These are phyloP conservation scores for Aspergillus affinis DNA, from an alignment of 495 filamentous ascomycete genomes.

Conservation along the genomic window DNA sequence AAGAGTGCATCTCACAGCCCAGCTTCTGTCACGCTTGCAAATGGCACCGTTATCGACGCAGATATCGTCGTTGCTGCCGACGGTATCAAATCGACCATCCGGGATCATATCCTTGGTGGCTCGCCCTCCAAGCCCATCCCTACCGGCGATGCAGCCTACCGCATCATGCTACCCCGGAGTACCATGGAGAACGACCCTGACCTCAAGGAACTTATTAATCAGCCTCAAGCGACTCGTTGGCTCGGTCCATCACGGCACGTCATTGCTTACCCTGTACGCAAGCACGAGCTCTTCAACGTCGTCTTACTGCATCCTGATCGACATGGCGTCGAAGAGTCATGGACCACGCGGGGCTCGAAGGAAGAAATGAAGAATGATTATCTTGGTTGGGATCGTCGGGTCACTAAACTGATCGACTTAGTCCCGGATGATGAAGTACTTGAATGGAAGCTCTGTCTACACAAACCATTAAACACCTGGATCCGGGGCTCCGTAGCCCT, in stretches of 20 bases:
- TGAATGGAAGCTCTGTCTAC: constrained; percentile 66
- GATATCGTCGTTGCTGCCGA: constrained; percentile 50
- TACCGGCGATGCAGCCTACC: constrained; percentile 47
- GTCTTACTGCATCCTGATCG: constrained; percentile 43
- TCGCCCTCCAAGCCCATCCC: constrained; percentile 29
- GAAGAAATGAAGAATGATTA: constrained; percentile 43
- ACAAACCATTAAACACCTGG: constrained; percentile 56
- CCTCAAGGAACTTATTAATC: constrained; percentile 33
- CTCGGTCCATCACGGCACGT: constrained; percentile 46
- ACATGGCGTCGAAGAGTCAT: constrained; percentile 39
- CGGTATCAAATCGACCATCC: constrained; percentile 45
- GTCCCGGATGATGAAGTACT: constrained; percentile 53
- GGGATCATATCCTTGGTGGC: constrained; percentile 28
- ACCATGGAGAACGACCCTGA: constrained; percentile 38
- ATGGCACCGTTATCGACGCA: constrained; percentile 34
- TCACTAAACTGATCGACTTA: constrained; percentile 38
- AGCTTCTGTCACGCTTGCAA: constrained; percentile 33
- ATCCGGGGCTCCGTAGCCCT: constrained; percentile 57
- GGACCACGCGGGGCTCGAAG: constrained; percentile 45
- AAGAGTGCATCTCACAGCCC: constrained; percentile 31
- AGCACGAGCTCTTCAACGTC: constrained; percentile 44
- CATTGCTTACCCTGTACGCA: constrained; percentile 44
- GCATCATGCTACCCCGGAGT: constrained; percentile 39
- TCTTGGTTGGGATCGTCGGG: constrained; percentile 35
- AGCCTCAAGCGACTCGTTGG: constrained; percentile 43